phyloP scores from a whole-genome alignment of 768 basidiomycete genomes.

The Crucibulum laeve region DNA sequence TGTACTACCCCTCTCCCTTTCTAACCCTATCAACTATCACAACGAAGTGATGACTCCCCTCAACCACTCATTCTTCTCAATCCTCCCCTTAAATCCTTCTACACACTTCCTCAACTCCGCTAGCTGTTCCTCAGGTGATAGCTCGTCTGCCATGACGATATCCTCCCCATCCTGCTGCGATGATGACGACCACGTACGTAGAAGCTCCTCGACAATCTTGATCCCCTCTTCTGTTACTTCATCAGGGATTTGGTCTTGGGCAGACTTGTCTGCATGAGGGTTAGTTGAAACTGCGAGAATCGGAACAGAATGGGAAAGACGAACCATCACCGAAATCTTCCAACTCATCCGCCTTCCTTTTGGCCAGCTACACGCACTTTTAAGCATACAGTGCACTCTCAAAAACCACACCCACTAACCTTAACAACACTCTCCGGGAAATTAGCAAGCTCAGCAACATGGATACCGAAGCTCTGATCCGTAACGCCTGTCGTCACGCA shows the following conservation, averaged over 20 bases:
- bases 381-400: neutral
- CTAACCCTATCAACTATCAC: no score
- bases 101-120: slow-evolving; percentile 56
- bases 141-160: slow-evolving; percentile 34
- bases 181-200: slow-evolving; percentile 52
- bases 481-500: slow-evolving; percentile 60
- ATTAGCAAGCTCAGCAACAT: slow-evolving; percentile 95
- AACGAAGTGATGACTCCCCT: slow-evolving; percentile 47
- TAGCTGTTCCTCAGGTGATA: slow-evolving; percentile 37
- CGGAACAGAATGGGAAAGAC: neutral
- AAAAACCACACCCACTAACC: slow-evolving; percentile 34
- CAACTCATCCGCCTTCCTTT: slow-evolving; percentile 86
- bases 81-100: slow-evolving; percentile 57
- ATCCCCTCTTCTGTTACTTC: slow-evolving; percentile 77
- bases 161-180: slow-evolving; percentile 47
- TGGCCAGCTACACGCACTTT: slow-evolving; percentile 59
- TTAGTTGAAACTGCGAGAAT: neutral
- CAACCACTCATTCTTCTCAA: slow-evolving; percentile 81
- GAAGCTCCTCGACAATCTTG: slow-evolving; percentile 72
- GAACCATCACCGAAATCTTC: slow-evolving; percentile 65
- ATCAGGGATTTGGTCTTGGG: slow-evolving; percentile 43
- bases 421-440: slow-evolving; percentile 94
- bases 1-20: no score
- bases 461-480: slow-evolving; percentile 98
- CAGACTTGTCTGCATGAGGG: slow-evolving; percentile 14